Percentiles rank a stretch among this genome's conserved stretches.
Conservation (phyloP, 73 alveolate genomes). For the Paraurostyla sp. region DNA sequence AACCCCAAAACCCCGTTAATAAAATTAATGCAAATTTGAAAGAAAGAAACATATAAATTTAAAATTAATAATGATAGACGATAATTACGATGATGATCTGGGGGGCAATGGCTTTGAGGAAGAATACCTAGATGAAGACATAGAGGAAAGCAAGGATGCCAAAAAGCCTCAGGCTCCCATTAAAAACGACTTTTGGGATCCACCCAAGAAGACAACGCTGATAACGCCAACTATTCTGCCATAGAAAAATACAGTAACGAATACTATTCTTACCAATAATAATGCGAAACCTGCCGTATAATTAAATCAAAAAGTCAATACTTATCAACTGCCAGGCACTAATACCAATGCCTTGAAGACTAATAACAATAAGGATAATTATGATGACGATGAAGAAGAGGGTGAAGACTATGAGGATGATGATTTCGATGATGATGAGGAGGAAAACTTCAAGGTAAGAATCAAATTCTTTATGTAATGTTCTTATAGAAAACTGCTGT, state of each 20-base stretch:
- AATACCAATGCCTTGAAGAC: neutral
- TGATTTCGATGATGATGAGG: conserved; percentile 61
- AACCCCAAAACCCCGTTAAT: too few relatives aligned
- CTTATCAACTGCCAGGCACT: too few relatives aligned
- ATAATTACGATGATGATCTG: conserved; percentile 43
- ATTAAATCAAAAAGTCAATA: too few relatives aligned
- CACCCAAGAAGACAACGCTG: neutral
- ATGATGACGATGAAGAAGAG: conserved; percentile 53
- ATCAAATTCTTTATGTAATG: neutral
- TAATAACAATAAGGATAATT: neutral
- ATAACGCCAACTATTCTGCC: neutral
- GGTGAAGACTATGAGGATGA: conserved; percentile 60
- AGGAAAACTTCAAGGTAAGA: conserved; percentile 57
- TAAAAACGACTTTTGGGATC: conserved; percentile 57
- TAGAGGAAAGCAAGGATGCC: neutral
- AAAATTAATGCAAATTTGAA: too few relatives aligned
- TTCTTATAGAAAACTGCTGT: conserved; percentile 38
- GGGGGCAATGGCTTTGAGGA: conserved; percentile 33
- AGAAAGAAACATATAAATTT: too few relatives aligned
- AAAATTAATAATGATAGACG: conserved; percentile 54
- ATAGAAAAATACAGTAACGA: neutral
- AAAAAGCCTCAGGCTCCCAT: neutral
- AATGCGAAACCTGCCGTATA: neutral
- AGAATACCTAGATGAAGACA: conserved; percentile 56
- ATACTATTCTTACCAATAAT: neutral